A percentile compares a stretch with the other conserved stretches of the same genome.
Conservation (phyloP, 1,284 basidiomycete species). For the Pseudozyma sp. region DNA sequence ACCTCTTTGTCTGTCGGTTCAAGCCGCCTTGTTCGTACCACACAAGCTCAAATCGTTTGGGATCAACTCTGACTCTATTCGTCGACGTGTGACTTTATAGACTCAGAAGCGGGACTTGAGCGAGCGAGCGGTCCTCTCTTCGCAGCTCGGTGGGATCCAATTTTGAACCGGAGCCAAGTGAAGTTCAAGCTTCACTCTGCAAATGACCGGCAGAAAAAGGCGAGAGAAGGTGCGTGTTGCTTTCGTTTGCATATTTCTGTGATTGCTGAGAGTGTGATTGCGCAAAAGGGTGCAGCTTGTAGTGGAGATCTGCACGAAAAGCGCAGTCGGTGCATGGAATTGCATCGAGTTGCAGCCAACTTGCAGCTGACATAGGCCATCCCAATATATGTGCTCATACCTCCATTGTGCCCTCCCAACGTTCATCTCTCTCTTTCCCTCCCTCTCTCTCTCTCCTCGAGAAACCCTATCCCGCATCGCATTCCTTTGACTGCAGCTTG, state of each 20-base stretch:
- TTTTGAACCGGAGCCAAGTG: too few relatives aligned
- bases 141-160: too few relatives aligned
- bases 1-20: too few relatives aligned
- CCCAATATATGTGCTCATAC: constrained; percentile 1
- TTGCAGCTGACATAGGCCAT: constrained; percentile 20
- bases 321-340: constrained; percentile 3
- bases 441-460: background rate
- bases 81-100: too few relatives aligned
- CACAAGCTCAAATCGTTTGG: too few relatives aligned
- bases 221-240: background rate
- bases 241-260: constrained; percentile 1
- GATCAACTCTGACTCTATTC: too few relatives aligned
- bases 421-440: constrained; percentile 6
- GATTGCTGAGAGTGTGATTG: constrained; percentile 1
- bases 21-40: too few relatives aligned
- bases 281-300: background rate
- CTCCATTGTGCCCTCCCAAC: background rate
- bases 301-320: background rate
- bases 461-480: constrained; percentile 2
- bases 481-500: constrained; percentile 23
- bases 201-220: too few relatives aligned
- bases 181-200: too few relatives aligned
- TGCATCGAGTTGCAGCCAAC: constrained; percentile 16
- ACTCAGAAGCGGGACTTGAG: too few relatives aligned
- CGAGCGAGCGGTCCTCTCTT: too few relatives aligned